Conservation (phyloP, 2,329 filamentous ascomycete genomes). For the Claviceps spartinae region DNA sequence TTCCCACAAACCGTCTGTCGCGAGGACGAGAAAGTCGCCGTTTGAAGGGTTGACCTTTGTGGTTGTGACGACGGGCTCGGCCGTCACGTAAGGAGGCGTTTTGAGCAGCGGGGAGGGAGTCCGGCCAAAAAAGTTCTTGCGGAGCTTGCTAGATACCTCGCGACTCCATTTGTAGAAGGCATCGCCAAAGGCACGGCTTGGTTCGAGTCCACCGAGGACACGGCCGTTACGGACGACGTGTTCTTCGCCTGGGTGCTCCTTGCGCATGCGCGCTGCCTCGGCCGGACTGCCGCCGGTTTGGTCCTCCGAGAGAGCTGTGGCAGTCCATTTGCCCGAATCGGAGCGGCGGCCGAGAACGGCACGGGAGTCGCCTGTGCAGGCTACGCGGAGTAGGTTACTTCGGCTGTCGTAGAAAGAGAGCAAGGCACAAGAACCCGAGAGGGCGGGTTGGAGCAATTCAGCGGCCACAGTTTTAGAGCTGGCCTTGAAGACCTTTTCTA, state of each 20-base stretch:
- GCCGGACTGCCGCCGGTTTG: constrained; percentile 84
- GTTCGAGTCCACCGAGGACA: constrained; percentile 83
- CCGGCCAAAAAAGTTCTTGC: constrained; percentile 76
- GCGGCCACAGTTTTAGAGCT: constrained; percentile 85
- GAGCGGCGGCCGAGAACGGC: constrained; percentile 78
- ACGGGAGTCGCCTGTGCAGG: constrained; percentile 91
- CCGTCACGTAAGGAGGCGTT: constrained; percentile 93
- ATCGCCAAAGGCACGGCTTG: constrained; percentile 88
- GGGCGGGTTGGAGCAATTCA: constrained; percentile 78
- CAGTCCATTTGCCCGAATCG: constrained; percentile 77
- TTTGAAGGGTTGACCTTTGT: constrained; percentile 81
- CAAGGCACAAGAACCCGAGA: constrained; percentile 94
- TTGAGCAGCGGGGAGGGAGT: constrained; percentile 64
- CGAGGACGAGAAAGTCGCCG: constrained; percentile 91
- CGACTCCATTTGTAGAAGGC: constrained; percentile 92
- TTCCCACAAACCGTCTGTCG: constrained; percentile 95
- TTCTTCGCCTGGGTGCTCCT: constrained; percentile 78
- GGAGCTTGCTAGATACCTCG: constrained; percentile 71
- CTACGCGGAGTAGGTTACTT: constrained; percentile 78
- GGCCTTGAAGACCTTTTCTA: constrained; percentile 77
- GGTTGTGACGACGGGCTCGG: constrained; percentile 86
- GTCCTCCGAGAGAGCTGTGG: constrained; percentile 78
- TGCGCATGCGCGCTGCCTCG: constrained; percentile 70
- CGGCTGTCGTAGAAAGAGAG: constrained; percentile 90
- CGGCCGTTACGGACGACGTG: constrained; percentile 80